Percentiles rank a stretch among this genome's conserved stretches.
phyloP scores from a whole-genome alignment of 2,329 filamentous ascomycete species.

The Aureobasidium vineae region DNA sequence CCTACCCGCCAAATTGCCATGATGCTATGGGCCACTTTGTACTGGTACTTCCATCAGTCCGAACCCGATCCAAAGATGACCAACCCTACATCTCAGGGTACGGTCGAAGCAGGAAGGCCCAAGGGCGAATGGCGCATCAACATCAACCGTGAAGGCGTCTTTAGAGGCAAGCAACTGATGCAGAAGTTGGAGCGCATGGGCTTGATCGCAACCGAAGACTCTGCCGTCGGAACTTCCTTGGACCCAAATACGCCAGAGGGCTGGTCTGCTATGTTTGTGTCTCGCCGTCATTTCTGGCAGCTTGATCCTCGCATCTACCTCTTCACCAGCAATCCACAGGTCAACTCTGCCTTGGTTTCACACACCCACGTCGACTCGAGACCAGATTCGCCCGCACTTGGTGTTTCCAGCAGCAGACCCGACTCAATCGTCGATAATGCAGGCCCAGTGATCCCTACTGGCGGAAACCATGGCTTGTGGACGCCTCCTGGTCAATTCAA shows the following conservation, averaged over 20 bases:
- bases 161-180: constrained; percentile 77
- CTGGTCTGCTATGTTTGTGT: constrained; percentile 81
- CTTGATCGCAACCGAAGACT: constrained; percentile 72
- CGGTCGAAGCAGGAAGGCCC: constrained; percentile 66
- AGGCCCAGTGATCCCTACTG: background rate
- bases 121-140: constrained; percentile 83
- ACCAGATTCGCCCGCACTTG: constrained; percentile 27
- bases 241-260: constrained; percentile 60
- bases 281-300: constrained; percentile 85
- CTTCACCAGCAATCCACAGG: constrained; percentile 65
- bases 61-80: constrained; percentile 65
- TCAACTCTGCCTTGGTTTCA: constrained; percentile 45
- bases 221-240: constrained; percentile 61
- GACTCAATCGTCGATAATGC: constrained; percentile 17
- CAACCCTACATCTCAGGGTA: constrained; percentile 62
- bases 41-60: constrained; percentile 95
- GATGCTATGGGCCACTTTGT: constrained; percentile 93
- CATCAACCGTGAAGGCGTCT: constrained; percentile 82
- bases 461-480: constrained; percentile 32
- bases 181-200: constrained; percentile 95
- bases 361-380: constrained; percentile 20
- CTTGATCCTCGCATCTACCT: constrained; percentile 82
- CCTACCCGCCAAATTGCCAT: constrained; percentile 88
- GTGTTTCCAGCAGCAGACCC: constrained; percentile 5
- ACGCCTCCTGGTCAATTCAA: constrained; percentile 66